Percentiles rank a stretch among this genome's conserved stretches.
Evolutionary conservation across 495 filamentous ascomycete species (phyloP).

Genomic region (Usnea hakonensis): DNA sequence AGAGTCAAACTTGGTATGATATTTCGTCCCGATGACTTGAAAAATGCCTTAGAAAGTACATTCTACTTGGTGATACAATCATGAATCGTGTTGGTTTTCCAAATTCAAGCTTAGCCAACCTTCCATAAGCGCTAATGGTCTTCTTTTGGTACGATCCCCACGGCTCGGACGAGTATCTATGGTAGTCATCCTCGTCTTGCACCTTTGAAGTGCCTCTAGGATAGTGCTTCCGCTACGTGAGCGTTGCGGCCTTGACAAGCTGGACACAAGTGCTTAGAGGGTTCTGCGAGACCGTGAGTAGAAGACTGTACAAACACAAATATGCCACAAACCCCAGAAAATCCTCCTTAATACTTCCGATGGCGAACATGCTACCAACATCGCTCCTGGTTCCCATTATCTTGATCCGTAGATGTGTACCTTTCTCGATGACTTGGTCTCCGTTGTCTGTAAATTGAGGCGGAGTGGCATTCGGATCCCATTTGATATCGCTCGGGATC

Average conservation of each 20-base stretch:
- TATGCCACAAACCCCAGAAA: slow-evolving; percentile 42
- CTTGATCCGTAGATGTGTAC: slow-evolving; percentile 86
- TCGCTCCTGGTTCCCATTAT: slow-evolving; percentile 87
- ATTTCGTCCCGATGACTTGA: not conserved
- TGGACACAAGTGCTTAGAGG: slow-evolving; percentile 5
- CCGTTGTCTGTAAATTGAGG: slow-evolving; percentile 79
- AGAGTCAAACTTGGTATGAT: not conserved
- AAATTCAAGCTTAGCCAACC: not conserved
- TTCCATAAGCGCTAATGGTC: not conserved
- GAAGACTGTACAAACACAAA: not conserved
- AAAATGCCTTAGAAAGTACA: not conserved
- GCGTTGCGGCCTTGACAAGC: not conserved
- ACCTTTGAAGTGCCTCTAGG: not conserved
- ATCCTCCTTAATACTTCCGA: slow-evolving; percentile 93
- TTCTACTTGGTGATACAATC: not conserved
- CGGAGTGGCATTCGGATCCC: slow-evolving; percentile 81
- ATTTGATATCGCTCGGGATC: slow-evolving; percentile 87
- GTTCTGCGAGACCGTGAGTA: slow-evolving; percentile 16
- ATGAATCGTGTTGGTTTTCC: not conserved
- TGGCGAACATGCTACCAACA: slow-evolving; percentile 88
- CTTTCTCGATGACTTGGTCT: slow-evolving; percentile 88
- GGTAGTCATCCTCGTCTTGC: not conserved
- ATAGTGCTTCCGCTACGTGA: not conserved
- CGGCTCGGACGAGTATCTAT: not conserved
- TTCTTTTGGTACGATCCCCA: not conserved